phyloP scores from a whole-genome alignment of 768 basidiomycete species.

The Naganishia kalamii region DNA sequence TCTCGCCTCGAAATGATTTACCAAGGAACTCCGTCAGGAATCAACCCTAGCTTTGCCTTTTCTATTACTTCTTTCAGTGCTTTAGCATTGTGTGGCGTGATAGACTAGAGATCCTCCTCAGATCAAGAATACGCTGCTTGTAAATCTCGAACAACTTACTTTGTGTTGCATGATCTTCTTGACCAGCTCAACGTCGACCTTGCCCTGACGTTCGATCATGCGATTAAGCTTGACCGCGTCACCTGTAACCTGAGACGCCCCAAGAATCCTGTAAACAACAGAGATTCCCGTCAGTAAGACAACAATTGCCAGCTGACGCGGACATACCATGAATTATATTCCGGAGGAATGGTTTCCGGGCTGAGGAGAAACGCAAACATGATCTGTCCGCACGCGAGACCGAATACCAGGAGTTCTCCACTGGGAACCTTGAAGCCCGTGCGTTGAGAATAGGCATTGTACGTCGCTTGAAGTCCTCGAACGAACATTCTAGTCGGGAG shows the following conservation, averaged over 20 bases:
- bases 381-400: slow-evolving; percentile 78
- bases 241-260: slow-evolving; percentile 60
- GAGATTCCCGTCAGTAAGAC: neutral
- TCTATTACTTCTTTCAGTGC: slow-evolving; percentile 31
- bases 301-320: neutral
- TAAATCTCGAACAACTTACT: neutral
- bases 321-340: slow-evolving; percentile 65
- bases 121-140: neutral
- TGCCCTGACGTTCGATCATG: slow-evolving; percentile 57
- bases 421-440: slow-evolving; percentile 67
- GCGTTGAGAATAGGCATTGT: slow-evolving; percentile 67
- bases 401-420: slow-evolving; percentile 76
- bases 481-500: slow-evolving; percentile 41
- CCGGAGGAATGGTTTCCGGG: slow-evolving; percentile 75
- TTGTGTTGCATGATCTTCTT: slow-evolving; percentile 54
- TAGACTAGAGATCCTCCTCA: slow-evolving; percentile 21
- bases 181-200: slow-evolving; percentile 56
- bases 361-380: slow-evolving; percentile 68
- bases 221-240: slow-evolving; percentile 60
- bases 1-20: slow-evolving; percentile 24
- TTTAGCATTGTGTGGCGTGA: slow-evolving; percentile 35
- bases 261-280: slow-evolving; percentile 58
- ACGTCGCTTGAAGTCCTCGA: slow-evolving; percentile 79
- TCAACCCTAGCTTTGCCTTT: slow-evolving; percentile 33
- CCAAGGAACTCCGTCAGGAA: slow-evolving; percentile 39